phyloP scores from a whole-genome alignment of 108 stramenopile species.

The Phaeodactylum tricornutum region DNA sequence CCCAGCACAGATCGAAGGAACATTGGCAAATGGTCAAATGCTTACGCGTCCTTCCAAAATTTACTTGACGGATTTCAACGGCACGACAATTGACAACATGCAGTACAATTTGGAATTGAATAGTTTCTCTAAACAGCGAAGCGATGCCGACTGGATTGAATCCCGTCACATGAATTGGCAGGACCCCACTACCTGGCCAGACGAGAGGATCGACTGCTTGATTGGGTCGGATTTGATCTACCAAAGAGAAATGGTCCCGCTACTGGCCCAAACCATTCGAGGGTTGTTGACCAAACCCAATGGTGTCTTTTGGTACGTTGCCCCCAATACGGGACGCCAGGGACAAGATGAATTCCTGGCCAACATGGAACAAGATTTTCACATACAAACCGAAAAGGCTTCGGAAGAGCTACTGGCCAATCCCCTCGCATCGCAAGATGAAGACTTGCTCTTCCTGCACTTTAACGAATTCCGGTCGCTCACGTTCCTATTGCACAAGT shows the following conservation, averaged over 20 bases:
- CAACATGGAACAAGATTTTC: constrained; percentile 30
- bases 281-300: constrained; percentile 33
- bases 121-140: constrained; percentile 2
- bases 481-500: constrained; percentile 67
- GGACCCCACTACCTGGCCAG: constrained; percentile 66
- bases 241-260: constrained; percentile 62
- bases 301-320: constrained; percentile 45
- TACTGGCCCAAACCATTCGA: constrained; percentile 45
- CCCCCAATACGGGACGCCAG: constrained; percentile 44
- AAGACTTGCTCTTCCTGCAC: constrained; percentile 71
- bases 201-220: constrained; percentile 55
- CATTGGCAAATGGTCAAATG: constrained; percentile 8
- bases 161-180: constrained; percentile 67
- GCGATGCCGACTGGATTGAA: constrained; percentile 3
- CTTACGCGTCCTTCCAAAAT: constrained; percentile 15
- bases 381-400: constrained; percentile 22
- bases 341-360: constrained; percentile 49
- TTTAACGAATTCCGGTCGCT: constrained; percentile 65
- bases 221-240: constrained; percentile 87
- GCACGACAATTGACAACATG: constrained; percentile 63
- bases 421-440: constrained; percentile 52
- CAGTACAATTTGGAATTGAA: constrained; percentile 65
- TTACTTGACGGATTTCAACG: constrained; percentile 66
- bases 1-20: too few relatives aligned
- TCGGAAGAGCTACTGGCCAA: constrained; percentile 39